A percentile compares a stretch with the other conserved stretches of the same genome.
Conservation (phyloP, 108 stramenopile genomes). For the Conticribra weissflogii region DNA sequence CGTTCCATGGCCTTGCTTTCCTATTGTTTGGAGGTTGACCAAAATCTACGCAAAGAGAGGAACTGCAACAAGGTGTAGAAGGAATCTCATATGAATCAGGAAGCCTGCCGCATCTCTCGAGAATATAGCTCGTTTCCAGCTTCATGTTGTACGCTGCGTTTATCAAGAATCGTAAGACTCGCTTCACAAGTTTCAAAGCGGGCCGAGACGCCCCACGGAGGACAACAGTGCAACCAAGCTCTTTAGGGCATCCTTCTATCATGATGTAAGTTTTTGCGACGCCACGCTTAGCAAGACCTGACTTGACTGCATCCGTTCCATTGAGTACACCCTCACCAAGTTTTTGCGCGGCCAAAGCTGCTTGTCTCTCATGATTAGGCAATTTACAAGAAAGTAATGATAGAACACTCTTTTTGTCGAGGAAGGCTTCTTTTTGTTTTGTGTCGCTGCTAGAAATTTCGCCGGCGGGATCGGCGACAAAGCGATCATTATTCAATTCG, state of each 20-base stretch:
- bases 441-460: not conserved
- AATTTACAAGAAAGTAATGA: constrained; percentile 53
- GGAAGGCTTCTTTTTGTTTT: constrained; percentile 11
- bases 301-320: constrained; percentile 80
- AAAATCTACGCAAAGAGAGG: constrained; percentile 83
- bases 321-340: constrained; percentile 81
- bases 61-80: constrained; percentile 56
- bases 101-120: constrained; percentile 83
- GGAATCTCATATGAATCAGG: constrained; percentile 53
- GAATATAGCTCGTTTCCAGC: constrained; percentile 90
- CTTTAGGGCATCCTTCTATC: constrained; percentile 92
- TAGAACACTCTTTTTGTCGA: constrained; percentile 50
- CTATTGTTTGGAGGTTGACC: constrained; percentile 66
- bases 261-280: constrained; percentile 81
- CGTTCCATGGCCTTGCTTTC: constrained; percentile 87
- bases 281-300: constrained; percentile 82
- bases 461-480: not conserved
- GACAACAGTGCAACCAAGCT: constrained; percentile 90
- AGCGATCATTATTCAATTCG: not conserved
- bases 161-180: constrained; percentile 84
- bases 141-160: constrained; percentile 92
- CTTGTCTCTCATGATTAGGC: constrained; percentile 72
- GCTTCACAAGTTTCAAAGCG: constrained; percentile 89
- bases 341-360: constrained; percentile 74
- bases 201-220: constrained; percentile 82